phyloP scores from a whole-genome alignment of 345 rosid species.

The Syzygium aromaticum region DNA sequence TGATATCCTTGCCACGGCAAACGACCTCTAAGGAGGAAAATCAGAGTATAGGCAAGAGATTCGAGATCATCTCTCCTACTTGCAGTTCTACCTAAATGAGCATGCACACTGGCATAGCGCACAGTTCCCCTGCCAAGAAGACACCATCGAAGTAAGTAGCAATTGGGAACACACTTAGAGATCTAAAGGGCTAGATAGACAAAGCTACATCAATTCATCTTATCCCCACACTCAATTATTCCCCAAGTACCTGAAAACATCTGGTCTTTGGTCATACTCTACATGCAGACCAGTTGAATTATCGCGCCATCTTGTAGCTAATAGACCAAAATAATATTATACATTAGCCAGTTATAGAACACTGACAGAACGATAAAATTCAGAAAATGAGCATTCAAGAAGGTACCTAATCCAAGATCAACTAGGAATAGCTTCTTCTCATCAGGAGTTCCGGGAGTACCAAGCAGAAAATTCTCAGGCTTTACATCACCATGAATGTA shows the following conservation, averaged over 20 bases:
- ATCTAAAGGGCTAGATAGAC: background rate
- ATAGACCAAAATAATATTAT: background rate
- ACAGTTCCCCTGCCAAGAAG: slow-evolving; percentile 41
- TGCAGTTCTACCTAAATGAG: slow-evolving; percentile 51
- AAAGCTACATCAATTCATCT: background rate
- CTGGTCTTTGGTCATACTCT: slow-evolving; percentile 18
- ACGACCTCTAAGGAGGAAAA: slow-evolving; percentile 53
- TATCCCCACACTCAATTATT: background rate
- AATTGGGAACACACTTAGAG: background rate
- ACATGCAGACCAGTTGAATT: slow-evolving; percentile 15
- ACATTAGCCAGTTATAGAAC: background rate
- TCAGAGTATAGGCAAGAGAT: slow-evolving; percentile 49
- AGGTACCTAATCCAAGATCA: slow-evolving; percentile 27
- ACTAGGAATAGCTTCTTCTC: slow-evolving; percentile 36
- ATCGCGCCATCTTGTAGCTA: slow-evolving; percentile 16
- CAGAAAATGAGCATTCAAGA: background rate
- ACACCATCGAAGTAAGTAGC: background rate
- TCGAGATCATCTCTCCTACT: slow-evolving; percentile 57
- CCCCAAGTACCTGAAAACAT: slow-evolving; percentile 12
- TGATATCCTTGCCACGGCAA: slow-evolving; percentile 58
- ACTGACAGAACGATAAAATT: background rate
- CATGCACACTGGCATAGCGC: slow-evolving; percentile 57
- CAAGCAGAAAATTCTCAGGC: slow-evolving; percentile 42
- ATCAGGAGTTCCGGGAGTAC: slow-evolving; percentile 23
- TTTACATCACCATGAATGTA: slow-evolving; percentile 45